Evolutionary conservation across 345 rosid species (phyloP), one percentile per base, ranked within the genome.

Genomic region (Cardamine chenopodiifolia): DNA sequence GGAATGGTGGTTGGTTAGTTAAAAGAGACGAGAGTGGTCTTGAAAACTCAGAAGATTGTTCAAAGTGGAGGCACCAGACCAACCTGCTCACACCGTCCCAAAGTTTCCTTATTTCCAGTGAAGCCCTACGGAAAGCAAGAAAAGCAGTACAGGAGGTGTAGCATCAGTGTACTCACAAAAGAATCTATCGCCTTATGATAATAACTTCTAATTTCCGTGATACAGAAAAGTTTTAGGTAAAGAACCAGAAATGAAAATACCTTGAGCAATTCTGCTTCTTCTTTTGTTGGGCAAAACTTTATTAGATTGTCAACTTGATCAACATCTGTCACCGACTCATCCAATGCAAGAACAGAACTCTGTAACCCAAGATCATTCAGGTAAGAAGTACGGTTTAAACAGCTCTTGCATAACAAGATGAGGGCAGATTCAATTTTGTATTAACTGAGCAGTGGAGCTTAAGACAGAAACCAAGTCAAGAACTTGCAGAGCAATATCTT

Each of bases 71-170:
- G 40, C 44, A 71, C 28, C 23, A 8, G 47, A 82, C 85, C 29
- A 26, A 87, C 97, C 85, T 89, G 88, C 72, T 91, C 95, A 80
- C 97, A 91, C 74, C 85, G 87, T 65, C 97, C 97, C 85, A 91
- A 81, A 68, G 80, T 86, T 62, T 84, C 91, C 78, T 66, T 83
- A 73, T 87, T 68, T 66, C 94, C 91, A 26, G 73, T 84, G 74
- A 84, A 87, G 48, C 83, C 85, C 97, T 89, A 86, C 50, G 14
- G 62, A 72, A 62, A 55, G 70, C 18, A 73, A 75, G 37, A 74
- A 44, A 70, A 49, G n/a, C 42, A 70, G n/a, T 19, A 40, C 31
- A 73, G n/a, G 67, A 65, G 34, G 74, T 68, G 54, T 58, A 48
- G 63, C 57, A 63, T 55, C 59, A 70, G 47, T 58, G 22, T 59